Conservation (phyloP, 2,329 filamentous ascomycete species). For the Pseudocercospora macadamiae region DNA sequence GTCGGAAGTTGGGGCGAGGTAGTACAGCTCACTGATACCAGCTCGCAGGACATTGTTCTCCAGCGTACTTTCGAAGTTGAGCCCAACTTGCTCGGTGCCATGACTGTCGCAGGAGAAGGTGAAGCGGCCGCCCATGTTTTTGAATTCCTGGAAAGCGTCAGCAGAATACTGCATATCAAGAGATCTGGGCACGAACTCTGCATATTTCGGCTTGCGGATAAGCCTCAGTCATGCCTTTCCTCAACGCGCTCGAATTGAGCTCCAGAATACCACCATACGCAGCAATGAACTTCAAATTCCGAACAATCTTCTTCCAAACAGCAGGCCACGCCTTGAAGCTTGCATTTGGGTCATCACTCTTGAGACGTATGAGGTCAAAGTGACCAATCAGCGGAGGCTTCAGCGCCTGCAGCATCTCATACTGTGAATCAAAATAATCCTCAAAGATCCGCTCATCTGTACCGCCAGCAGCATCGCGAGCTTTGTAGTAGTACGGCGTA, state of each 20-base stretch:
- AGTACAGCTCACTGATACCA: constrained; percentile 62
- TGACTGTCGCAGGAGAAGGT: constrained; percentile 96
- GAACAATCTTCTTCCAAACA: constrained; percentile 73
- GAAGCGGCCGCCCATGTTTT: constrained; percentile 74
- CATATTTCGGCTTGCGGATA: constrained; percentile 83
- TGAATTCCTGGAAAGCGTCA: constrained; percentile 61
- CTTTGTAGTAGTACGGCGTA: constrained; percentile 64
- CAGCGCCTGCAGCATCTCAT: constrained; percentile 74
- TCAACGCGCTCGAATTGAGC: constrained; percentile 81
- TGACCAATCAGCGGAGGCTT: constrained; percentile 83
- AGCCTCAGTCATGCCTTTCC: constrained; percentile 88
- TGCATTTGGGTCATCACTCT: constrained; percentile 69
- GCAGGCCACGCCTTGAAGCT: constrained; percentile 45
- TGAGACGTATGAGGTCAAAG: constrained; percentile 86
- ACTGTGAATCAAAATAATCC: constrained; percentile 87
- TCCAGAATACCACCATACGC: constrained; percentile 82
- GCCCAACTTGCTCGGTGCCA: constrained; percentile 81
- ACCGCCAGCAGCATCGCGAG: constrained; percentile 60
- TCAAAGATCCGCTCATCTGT: constrained; percentile 75
- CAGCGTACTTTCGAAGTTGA: constrained; percentile 65
- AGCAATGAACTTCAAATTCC: constrained; percentile 73
- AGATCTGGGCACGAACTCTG: constrained; percentile 55
- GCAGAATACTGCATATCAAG: neutral
- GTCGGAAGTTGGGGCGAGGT: constrained; percentile 37
- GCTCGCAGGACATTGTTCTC: constrained; percentile 62